Conservation (phyloP, 2,329 filamentous ascomycete genomes). For the Setomelanomma holmii region DNA sequence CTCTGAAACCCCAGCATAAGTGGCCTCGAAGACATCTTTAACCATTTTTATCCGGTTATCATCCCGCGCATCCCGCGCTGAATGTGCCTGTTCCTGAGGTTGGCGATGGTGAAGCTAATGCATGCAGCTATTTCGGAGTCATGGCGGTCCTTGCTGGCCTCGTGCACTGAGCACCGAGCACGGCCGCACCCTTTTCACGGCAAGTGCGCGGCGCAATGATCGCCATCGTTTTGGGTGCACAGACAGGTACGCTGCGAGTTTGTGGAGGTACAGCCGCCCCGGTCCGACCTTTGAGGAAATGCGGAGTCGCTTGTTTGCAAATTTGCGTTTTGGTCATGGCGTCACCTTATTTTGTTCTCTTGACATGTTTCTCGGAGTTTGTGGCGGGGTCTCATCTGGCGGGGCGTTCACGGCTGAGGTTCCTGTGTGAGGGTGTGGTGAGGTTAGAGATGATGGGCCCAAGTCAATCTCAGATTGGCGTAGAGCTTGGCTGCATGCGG, state of each 20-base stretch:
- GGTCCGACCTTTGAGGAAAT: slow-evolving; percentile 4
- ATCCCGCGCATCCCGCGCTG: slow-evolving; percentile 10
- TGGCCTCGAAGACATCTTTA: not conserved
- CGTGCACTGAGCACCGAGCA: slow-evolving; percentile 34
- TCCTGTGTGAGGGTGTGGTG: slow-evolving; percentile 9
- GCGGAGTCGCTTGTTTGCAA: slow-evolving; percentile 9
- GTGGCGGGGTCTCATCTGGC: not conserved
- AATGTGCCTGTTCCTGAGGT: slow-evolving; percentile 17
- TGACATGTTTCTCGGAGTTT: not conserved
- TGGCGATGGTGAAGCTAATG: slow-evolving; percentile 35
- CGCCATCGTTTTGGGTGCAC: slow-evolving; percentile 22
- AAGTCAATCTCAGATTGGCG: slow-evolving; percentile 5
- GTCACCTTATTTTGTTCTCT: not conserved
- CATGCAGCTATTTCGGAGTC: slow-evolving; percentile 50
- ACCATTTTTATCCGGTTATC: slow-evolving; percentile 15
- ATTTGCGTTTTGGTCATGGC: slow-evolving; percentile 13
- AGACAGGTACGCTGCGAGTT: slow-evolving; percentile 17
- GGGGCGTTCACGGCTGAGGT: not conserved
- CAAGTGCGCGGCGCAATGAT: slow-evolving; percentile 17
- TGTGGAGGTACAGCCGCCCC: slow-evolving; percentile 9
- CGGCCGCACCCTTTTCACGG: not conserved
- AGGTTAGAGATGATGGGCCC: slow-evolving; percentile 5
- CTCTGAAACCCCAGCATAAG: slow-evolving; percentile 7
- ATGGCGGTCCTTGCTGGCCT: slow-evolving; percentile 51
- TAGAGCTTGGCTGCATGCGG: slow-evolving; percentile 6